Percentiles rank a stretch among this genome's conserved stretches.
phyloP scores from a whole-genome alignment of 257 asterid species.

The Solanum dulcamara region DNA sequence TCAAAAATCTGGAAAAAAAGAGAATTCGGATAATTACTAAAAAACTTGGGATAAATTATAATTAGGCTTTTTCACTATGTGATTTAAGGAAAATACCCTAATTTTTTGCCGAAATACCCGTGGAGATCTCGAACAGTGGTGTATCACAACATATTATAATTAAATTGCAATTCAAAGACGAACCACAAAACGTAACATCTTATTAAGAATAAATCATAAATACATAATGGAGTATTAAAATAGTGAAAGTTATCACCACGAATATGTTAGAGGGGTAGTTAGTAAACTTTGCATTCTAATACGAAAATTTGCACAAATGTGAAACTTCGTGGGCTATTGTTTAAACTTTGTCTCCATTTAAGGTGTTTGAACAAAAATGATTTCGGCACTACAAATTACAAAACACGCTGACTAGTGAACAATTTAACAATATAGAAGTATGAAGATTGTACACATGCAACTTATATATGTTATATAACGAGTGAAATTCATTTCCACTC shows the following conservation, averaged over 20 bases:
- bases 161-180: not conserved
- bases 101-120: not conserved
- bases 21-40: too few species aligned
- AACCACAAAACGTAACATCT: not conserved
- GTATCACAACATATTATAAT: too few species aligned
- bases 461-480: too few species aligned
- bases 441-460: not conserved
- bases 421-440: too few species aligned
- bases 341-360: not conserved
- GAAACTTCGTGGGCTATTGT: not conserved
- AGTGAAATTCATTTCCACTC: too few species aligned
- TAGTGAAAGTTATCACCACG: not conserved
- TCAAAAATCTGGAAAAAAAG: too few species aligned
- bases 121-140: not conserved
- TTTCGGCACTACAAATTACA: not conserved
- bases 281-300: not conserved
- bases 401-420: too few species aligned
- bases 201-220: not conserved
- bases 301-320: not conserved
- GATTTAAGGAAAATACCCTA: too few species aligned
- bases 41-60: too few species aligned
- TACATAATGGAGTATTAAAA: not conserved
- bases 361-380: not conserved
- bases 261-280: not conserved
- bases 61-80: too few species aligned